phyloP scores from a whole-genome alignment of 495 filamentous ascomycete species.

The Letharia lupina region DNA sequence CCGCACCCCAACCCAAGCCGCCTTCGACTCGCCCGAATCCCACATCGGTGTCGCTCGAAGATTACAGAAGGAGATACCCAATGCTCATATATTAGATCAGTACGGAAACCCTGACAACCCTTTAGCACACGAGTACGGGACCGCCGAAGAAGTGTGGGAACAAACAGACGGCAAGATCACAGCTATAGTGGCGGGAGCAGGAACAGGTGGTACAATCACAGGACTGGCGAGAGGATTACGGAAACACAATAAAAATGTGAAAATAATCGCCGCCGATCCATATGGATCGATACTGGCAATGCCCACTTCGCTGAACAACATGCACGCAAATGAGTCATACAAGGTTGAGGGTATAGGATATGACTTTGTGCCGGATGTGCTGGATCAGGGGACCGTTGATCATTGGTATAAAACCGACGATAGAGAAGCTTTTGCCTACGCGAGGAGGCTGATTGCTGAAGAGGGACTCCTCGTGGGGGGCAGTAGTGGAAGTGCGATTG shows the following conservation, averaged over 20 bases:
- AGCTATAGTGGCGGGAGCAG: slow-evolving; percentile 82
- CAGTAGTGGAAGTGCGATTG: slow-evolving; percentile 87
- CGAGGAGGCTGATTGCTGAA: slow-evolving; percentile 82
- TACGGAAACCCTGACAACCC: slow-evolving; percentile 92
- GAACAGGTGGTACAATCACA: slow-evolving; percentile 92
- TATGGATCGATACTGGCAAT: slow-evolving; percentile 80
- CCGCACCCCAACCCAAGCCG: slow-evolving; percentile 90
- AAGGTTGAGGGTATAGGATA: slow-evolving; percentile 99
- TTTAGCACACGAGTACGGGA: slow-evolving; percentile 86
- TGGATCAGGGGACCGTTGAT: slow-evolving; percentile 74
- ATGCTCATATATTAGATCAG: slow-evolving; percentile 94
- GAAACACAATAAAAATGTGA: slow-evolving; percentile 75
- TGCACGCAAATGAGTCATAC: slow-evolving; percentile 72
- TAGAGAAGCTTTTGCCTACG: slow-evolving; percentile 79
- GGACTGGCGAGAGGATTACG: slow-evolving; percentile 77
- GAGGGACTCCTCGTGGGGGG: slow-evolving; percentile 93
- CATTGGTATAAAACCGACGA: slow-evolving; percentile 98
- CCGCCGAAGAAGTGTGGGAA: slow-evolving; percentile 91
- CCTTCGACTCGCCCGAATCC: slow-evolving; percentile 86
- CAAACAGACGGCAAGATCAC: slow-evolving; percentile 82
- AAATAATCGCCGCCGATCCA: slow-evolving; percentile 87
- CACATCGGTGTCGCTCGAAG: slow-evolving; percentile 92
- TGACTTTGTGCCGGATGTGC: slow-evolving; percentile 92
- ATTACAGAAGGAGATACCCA: slow-evolving; percentile 89
- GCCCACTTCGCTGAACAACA: slow-evolving; percentile 67